phyloP scores from a whole-genome alignment of 129 eudicot genomes.

The Sambucus nigra region DNA sequence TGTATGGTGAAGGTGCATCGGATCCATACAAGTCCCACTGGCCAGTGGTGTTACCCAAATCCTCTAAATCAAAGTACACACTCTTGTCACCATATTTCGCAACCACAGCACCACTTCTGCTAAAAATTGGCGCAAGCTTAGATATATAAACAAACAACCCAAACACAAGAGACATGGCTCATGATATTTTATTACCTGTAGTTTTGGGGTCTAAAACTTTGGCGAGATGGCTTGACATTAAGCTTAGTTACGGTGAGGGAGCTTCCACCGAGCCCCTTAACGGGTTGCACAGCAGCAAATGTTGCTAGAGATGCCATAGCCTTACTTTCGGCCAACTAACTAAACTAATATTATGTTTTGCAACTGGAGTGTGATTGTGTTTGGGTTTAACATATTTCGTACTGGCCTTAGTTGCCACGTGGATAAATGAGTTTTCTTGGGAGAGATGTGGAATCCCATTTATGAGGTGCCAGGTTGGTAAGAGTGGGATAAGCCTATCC shows the following conservation, averaged over 20 bases:
- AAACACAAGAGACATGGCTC: no score
- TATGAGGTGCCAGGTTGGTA: conserved; percentile 44
- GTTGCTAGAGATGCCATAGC: conserved; percentile 86
- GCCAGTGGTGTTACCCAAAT: conserved; percentile 96
- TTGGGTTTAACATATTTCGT: conserved; percentile 24
- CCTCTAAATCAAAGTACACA: conserved; percentile 97
- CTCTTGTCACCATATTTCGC: conserved; percentile 99
- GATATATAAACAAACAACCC: no score
- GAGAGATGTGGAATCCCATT: conserved; percentile 27
- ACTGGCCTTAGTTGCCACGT: conserved; percentile 54
- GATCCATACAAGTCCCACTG: conserved; percentile 97
- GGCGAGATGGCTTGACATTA: conserved; percentile 54
- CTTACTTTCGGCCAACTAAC: conserved; percentile 10
- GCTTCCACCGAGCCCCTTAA: conserved; percentile 88
- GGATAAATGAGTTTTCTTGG: conserved; percentile 19
- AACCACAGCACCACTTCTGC: conserved; percentile 73
- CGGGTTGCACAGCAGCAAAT: conserved; percentile 60
- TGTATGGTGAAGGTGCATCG: conserved; percentile 98
- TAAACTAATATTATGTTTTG: conserved; percentile 7
- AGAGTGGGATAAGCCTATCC: conserved; percentile 67
- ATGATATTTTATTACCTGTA: conserved; percentile 18
- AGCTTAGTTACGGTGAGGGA: conserved; percentile 78
- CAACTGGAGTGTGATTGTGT: background rate
- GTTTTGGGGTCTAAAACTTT: conserved; percentile 27
- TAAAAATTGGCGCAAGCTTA: background rate